Evolutionary conservation across 345 rosid species (phyloP), one percentile per base, ranked within the genome.

Genomic region (Salix viminalis): DNA sequence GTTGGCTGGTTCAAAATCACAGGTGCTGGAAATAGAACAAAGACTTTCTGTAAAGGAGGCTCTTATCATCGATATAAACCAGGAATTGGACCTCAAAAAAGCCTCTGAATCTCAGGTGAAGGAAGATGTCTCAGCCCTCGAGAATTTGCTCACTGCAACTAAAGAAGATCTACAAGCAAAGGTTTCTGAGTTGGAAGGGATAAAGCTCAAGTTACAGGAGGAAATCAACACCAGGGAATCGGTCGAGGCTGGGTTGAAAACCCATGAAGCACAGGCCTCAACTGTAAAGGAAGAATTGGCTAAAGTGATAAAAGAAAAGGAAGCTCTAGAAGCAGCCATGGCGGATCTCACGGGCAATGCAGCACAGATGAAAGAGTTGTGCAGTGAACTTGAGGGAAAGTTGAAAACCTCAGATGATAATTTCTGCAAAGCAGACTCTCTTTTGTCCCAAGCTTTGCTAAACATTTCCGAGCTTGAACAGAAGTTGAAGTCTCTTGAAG

Each of bases 401-500:
- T 77, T 90, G 87, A 91, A 90, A 82, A 56, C 82, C 41, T 86
- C 94, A 44, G 91, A 90, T 13, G 95, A 92, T 65, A 91, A 86
- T 80, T 88, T 84, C 87, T 10, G 76, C 36, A 90, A 87, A 77
- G 73, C 89, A 15, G 95, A 92, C 79, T 90, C 92, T 74, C 91
- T 87, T 69, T 77, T 92, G 79, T 87, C 97, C 76, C 86, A 90
- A 81, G 90, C 98, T 74, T 84, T 91, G 82, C 83, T 90, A 8
- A 84, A 83, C 80, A 92, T 83, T 74, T 86, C 86, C 65, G 97
- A 89, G 81, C 95, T 93, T 69, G 94, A 87, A 70, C 82, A 91
- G 82, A 92, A 89, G 82, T 65, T 93, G 85, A 90, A 91, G 79
- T 89, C 91, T 37, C 80, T 92, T 70, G 97, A 89, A 80, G 92